Evolutionary conservation across 2,329 filamentous ascomycete genomes (phyloP).

Genomic region (Westerdykella sp.): DNA sequence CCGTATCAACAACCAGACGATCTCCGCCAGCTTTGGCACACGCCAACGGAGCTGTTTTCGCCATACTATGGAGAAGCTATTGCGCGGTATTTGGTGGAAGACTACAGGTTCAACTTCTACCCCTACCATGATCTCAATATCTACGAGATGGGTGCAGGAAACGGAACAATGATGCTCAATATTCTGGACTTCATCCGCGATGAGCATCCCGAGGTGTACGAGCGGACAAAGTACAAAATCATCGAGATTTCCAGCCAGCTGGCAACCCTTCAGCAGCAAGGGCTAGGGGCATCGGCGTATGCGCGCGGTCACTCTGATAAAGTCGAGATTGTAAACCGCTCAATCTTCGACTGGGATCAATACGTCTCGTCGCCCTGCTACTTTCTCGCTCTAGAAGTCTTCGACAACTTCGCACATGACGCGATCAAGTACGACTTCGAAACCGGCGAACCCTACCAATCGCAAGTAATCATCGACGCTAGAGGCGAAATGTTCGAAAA

Average conservation of each 20-base stretch:
- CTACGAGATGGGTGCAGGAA: conserved; percentile 97
- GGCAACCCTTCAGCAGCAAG: conserved; percentile 67
- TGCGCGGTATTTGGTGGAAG: conserved; percentile 89
- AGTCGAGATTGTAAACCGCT: conserved; percentile 90
- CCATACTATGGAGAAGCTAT: conserved; percentile 97
- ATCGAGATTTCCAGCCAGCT: conserved; percentile 89
- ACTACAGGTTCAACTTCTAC: conserved; percentile 90
- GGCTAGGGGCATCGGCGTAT: conserved; percentile 60
- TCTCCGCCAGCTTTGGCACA: conserved; percentile 93
- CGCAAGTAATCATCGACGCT: conserved; percentile 76
- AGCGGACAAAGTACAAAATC: conserved; percentile 85
- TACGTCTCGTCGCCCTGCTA: conserved; percentile 92
- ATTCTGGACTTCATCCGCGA: conserved; percentile 94
- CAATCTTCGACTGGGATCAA: conserved; percentile 87
- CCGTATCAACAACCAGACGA: conserved; percentile 62
- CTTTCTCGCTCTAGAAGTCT: conserved; percentile 96
- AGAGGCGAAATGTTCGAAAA: conserved; percentile 93
- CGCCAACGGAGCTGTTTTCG: conserved; percentile 91
- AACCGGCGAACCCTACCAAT: conserved; percentile 79
- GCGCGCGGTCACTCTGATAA: conserved; percentile 72
- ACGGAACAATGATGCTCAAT: conserved; percentile 96
- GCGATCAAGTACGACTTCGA: conserved; percentile 79
- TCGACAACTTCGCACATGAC: conserved; percentile 98
- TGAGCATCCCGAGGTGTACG: conserved; percentile 84
- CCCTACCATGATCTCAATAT: conserved; percentile 96